Evolutionary conservation across 345 rosid genomes (phyloP).

Genomic region (Citrus reticulata): DNA sequence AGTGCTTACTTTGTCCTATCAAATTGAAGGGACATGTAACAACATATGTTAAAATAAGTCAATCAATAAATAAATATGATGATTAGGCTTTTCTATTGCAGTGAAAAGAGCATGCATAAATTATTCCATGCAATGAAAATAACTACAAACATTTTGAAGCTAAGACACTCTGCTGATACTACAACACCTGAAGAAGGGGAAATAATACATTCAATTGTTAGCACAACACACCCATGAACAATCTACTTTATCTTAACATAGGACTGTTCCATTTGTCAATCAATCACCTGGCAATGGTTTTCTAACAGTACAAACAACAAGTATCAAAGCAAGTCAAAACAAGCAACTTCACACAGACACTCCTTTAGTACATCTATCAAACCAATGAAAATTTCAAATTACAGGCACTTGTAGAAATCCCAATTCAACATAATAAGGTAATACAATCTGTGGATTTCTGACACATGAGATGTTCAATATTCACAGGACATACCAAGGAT

Average conservation of each 20-base stretch:
- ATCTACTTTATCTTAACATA: not conserved
- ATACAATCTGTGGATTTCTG: not conserved
- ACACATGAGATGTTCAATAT: not conserved
- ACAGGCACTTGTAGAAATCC: not conserved
- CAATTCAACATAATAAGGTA: not conserved
- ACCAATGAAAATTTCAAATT: not conserved
- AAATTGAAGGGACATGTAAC: not conserved
- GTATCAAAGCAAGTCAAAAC: not conserved
- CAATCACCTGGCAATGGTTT: not conserved
- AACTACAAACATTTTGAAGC: no score
- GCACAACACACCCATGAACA: not conserved
- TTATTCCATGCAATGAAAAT: not conserved
- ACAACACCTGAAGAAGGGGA: not conserved
- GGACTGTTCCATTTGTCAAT: not conserved
- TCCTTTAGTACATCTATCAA: not conserved
- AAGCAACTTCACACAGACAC: not conserved
- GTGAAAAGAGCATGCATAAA: not conserved
- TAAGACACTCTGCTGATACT: not conserved
- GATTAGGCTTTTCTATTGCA: no score
- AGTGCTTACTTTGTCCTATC: not conserved
- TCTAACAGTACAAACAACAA: not conserved
- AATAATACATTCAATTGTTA: not conserved
- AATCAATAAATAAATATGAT: not conserved
- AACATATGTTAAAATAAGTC: not conserved
- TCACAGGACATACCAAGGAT: conserved; percentile 66